phyloP scores from a whole-genome alignment of 2,329 filamentous ascomycete genomes.

The Bipolaris sorokiniana region DNA sequence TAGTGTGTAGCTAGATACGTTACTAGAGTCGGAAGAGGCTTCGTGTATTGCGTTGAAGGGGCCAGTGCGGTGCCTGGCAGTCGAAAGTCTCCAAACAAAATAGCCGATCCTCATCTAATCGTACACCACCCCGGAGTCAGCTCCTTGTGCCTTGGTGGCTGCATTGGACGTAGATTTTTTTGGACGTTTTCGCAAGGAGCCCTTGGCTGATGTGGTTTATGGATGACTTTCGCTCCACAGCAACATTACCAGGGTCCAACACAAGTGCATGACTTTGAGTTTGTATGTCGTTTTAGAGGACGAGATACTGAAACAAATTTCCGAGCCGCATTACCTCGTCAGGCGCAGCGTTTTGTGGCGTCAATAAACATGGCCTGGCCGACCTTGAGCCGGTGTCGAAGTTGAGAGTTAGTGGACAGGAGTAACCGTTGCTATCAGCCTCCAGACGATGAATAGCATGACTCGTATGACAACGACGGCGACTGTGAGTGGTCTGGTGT shows the following conservation, averaged over 20 bases:
- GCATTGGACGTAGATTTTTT: neutral
- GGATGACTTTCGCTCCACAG: slow-evolving; percentile 5
- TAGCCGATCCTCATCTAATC: slow-evolving; percentile 10
- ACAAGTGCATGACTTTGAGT: neutral
- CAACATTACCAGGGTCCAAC: neutral
- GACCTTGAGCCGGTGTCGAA: slow-evolving; percentile 8
- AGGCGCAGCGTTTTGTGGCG: neutral
- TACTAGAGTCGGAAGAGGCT: slow-evolving; percentile 9
- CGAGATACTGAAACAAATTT: neutral
- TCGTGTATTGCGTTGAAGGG: neutral
- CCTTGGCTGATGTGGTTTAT: neutral
- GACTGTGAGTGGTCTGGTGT: slow-evolving; percentile 4
- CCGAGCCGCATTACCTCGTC: neutral
- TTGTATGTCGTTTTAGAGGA: neutral
- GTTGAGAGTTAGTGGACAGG: neutral
- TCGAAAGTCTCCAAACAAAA: neutral
- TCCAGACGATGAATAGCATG: neutral
- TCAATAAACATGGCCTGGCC: slow-evolving; percentile 4
- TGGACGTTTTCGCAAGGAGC: slow-evolving; percentile 4
- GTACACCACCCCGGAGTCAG: slow-evolving; percentile 8
- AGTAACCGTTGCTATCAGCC: slow-evolving; percentile 1
- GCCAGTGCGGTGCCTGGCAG: slow-evolving; percentile 11
- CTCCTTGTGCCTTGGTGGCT: neutral
- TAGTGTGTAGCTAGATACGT: neutral
- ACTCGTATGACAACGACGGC: slow-evolving; percentile 2